phyloP scores from a whole-genome alignment of 768 basidiomycete species.

The Lactifluus pinguis region DNA sequence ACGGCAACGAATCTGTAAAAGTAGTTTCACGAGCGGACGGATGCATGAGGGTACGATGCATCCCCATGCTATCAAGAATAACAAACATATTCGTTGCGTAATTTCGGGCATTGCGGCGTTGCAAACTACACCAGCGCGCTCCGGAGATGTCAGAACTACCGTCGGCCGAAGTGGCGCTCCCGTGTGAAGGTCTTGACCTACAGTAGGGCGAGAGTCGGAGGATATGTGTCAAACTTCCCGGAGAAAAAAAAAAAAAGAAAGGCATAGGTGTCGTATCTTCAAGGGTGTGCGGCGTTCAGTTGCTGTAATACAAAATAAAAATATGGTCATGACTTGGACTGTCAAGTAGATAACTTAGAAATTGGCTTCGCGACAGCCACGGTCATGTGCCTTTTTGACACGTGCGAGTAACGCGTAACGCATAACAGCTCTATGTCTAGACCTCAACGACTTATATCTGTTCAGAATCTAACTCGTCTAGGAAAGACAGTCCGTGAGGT shows the following conservation, averaged over 20 bases:
- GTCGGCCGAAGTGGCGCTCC: not conserved
- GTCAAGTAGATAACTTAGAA: no score
- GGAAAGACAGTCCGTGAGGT: constrained; percentile 18
- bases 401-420: not conserved
- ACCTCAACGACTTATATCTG: not conserved
- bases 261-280: not conserved
- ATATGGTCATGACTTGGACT: no score
- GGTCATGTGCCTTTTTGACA: no score
- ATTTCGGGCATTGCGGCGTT: not conserved
- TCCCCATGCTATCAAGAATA: not conserved
- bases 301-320: no score
- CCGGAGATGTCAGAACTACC: not conserved
- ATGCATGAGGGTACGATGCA: not conserved
- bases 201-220: not conserved
- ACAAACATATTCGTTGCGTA: no score
- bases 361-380: no score
- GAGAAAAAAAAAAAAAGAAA: no score
- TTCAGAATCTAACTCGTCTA: constrained; percentile 3
- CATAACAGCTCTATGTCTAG: not conserved
- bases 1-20: not conserved
- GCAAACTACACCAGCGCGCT: not conserved
- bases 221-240: not conserved
- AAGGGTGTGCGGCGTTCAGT: not conserved
- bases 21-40: not conserved
- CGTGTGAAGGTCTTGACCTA: not conserved